Evolutionary conservation across 441 rosid genomes (phyloP), one percentile per base, ranked within the genome.

Genomic region (Macaranga tanarius): DNA sequence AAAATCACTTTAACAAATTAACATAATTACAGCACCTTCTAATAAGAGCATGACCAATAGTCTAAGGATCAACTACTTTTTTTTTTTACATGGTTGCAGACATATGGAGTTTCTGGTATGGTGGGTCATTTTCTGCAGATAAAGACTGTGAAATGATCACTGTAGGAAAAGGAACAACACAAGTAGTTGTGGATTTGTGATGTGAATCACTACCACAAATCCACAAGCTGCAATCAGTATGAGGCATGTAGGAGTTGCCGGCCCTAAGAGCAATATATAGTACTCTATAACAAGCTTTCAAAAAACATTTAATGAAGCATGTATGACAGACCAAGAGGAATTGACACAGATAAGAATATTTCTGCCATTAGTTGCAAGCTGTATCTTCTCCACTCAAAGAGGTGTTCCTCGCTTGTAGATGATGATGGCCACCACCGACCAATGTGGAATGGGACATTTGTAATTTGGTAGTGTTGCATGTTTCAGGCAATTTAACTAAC

Each of bases 401-500:
- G 45, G 45, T 10, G 45, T 7, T 7, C 0, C 38, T 31, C 38
- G 38, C 38, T 42, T 10, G 10, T 42, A 4, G 62, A 20, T 61
- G 45, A 3, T 61, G 10, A 5, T 42, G 54, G n/a, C 13, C 52
- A 48, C 2, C 68, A 64, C 69, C 56, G 69, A 65, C 69, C 56
- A 15, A 2, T 4, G 38, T 3, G 11, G 22, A 42, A 17, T 28
- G 57, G 7, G 28, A 10, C 48, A 34, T 38, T 22, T 7, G 45
- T 4, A 4, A 11, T 20, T 19, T 45, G 56, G 13, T 25, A 10
- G 48, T 13, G 16, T 40, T 20, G 45, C 3, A 9, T 25, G 42
- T 50, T 76, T 65, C 22, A 12, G 71, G 75, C 5, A 76, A 76
- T 22, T 65, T 51, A 51, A n/a, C 72, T 20, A n/a, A 44, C 75